These are phyloP conservation scores for Suillus brevipes DNA, from an alignment of 768 basidiomycete genomes.

Conservation along the genomic window DNA sequence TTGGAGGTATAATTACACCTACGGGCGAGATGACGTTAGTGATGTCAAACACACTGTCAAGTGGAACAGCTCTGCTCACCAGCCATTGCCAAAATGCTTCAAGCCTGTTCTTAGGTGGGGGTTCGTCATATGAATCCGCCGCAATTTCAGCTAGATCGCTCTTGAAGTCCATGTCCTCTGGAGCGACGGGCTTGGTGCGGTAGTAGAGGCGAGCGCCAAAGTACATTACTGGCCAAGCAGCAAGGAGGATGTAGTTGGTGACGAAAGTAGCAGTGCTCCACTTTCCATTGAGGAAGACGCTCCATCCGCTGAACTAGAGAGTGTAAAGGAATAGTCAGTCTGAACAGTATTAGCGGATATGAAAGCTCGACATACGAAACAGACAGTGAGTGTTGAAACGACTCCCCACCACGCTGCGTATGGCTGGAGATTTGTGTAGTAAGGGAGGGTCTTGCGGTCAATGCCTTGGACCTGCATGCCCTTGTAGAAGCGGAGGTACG, in stretches of 20 bases:
- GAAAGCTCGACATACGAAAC: constrained; percentile 51
- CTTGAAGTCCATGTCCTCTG: constrained; percentile 84
- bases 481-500: constrained; percentile 82
- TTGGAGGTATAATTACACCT: constrained; percentile 11
- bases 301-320: constrained; percentile 47
- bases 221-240: constrained; percentile 79
- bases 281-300: constrained; percentile 50
- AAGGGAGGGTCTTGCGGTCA: constrained; percentile 72
- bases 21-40: not conserved
- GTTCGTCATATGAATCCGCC: constrained; percentile 69
- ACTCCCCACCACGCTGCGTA: constrained; percentile 63
- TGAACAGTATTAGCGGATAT: not conserved
- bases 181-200: constrained; percentile 21
- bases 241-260: constrained; percentile 76
- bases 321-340: constrained; percentile 41
- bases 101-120: constrained; percentile 62
- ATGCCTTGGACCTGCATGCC: constrained; percentile 82
- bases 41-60: not conserved
- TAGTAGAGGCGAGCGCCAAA: constrained; percentile 51
- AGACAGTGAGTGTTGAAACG: constrained; percentile 45
- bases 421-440: constrained; percentile 63
- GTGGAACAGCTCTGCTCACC: constrained; percentile 43
- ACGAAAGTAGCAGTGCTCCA: constrained; percentile 72
- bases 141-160: constrained; percentile 69
- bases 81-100: constrained; percentile 82